These are phyloP conservation scores for Diutina sp. DNA, from an alignment of 1,139 yeast species.

Conservation along the genomic window DNA sequence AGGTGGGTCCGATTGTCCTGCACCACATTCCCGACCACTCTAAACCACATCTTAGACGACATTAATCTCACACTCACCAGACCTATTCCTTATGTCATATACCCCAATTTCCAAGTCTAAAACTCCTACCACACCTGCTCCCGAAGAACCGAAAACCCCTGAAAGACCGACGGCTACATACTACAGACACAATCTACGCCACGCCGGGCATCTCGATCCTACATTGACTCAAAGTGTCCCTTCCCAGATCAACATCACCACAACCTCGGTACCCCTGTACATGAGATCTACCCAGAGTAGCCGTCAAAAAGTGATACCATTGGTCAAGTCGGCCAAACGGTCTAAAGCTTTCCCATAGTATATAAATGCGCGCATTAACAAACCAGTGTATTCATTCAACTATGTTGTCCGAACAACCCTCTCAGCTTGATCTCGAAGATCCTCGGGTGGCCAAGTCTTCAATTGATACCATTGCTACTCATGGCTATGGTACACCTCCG, in stretches of 20 bases:
- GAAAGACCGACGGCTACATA: neutral
- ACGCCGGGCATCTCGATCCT: neutral
- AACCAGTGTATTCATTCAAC: neutral
- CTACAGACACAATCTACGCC: neutral
- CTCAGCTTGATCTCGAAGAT: neutral
- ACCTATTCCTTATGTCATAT: too few species aligned
- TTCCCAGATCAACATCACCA: neutral
- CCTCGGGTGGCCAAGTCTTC: neutral
- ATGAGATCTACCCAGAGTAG: neutral
- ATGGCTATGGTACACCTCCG: neutral
- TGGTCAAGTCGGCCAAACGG: neutral
- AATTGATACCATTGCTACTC: neutral
- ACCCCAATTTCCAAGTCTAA: neutral
- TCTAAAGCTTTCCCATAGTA: neutral
- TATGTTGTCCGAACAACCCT: neutral
- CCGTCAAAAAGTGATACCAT: neutral
- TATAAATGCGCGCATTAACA: neutral
- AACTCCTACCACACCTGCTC: neutral
- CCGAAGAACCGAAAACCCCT: neutral
- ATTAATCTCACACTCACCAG: too few species aligned
- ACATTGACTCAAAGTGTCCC: neutral
- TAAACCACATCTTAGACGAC: neutral
- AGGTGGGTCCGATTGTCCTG: neutral
- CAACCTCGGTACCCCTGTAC: neutral
- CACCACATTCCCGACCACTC: neutral